Base-by-base conservation (phyloP, 169 alveolate species). In the Babesia ovis region DNA sequence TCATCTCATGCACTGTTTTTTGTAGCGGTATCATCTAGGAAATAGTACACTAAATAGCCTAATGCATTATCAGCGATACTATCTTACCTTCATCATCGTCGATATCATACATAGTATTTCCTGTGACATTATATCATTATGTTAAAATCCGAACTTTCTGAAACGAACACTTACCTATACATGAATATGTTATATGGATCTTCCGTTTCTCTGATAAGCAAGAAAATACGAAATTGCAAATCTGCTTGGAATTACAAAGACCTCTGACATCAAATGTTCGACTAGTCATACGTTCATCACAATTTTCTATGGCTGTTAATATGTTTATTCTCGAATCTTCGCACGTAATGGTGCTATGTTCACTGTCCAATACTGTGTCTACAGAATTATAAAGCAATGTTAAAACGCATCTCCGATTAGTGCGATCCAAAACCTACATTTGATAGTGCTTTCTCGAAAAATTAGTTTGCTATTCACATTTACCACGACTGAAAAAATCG, bases 271-370 rank as follows among this genome's bases (percentile, higher is more conserved):
- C 67, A n/a, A n/a, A n/a, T n/a, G 50, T 57, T n/a, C 50, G 41
- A 45, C 14, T n/a, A 1, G 20, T 37, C 12, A 42, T 55, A 8
- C 27, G 31, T 12, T 58, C 67, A 11, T 51, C 67, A 59, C 83
- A 72, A 46, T 35, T 32, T 39, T 58, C 74, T 8, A 31, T 16
- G 11, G 64, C 83, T 5, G 54, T 27, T 0, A 72, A 37, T 23
- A 72, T 35, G 22, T 57, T 23, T 2, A 72, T 35, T 16, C 55
- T 1, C 29, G 16, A 54, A 11, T 43, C 23, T 2, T 22, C 25
- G 39, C 83, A 72, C 8, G 57, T 29, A 31, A 72, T 46, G 23
- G 41, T 42, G 20, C 32, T 1, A 27, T 35, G 31, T 29, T 16
- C 5, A 16, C n/a, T n/a, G 12, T 57, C 34, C 48, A 57, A 9